Percentiles rank a stretch among this genome's conserved stretches.
These are phyloP conservation scores for Cucurbita maxima DNA, from an alignment of 306 rosid species.

Conservation along the genomic window DNA sequence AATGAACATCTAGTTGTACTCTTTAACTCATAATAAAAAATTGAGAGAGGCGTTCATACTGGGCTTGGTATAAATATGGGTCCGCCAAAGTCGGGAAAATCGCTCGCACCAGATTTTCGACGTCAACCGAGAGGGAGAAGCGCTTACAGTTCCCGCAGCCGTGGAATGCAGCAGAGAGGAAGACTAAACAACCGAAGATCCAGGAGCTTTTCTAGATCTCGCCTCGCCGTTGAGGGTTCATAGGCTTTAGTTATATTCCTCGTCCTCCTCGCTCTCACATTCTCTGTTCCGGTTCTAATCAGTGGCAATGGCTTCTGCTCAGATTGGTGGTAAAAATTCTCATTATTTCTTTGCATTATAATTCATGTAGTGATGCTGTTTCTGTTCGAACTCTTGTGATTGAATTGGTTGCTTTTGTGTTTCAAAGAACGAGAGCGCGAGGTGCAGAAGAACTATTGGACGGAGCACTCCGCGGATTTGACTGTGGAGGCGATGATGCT, in stretches of 20 bases:
- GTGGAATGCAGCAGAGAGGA: slow-evolving; percentile 67
- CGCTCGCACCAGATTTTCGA: not conserved
- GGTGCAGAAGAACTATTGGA: slow-evolving; percentile 69
- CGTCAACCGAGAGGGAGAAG: not conserved
- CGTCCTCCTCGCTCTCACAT: not conserved
- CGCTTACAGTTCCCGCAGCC: not conserved
- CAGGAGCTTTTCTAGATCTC: slow-evolving; percentile 72
- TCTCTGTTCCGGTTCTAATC: not conserved
- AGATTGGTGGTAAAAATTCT: slow-evolving; percentile 1
- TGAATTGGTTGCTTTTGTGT: slow-evolving; percentile 4
- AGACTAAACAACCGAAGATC: slow-evolving; percentile 52
- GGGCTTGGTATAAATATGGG: not conserved
- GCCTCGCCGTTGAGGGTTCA: slow-evolving; percentile 68
- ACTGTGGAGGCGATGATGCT: slow-evolving; percentile 96
- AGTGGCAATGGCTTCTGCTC: slow-evolving; percentile 8
- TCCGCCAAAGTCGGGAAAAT: not conserved
- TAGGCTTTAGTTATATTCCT: slow-evolving; percentile 3
- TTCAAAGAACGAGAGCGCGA: slow-evolving; percentile 39
- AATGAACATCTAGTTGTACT: no score
- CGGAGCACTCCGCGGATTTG: slow-evolving; percentile 48
- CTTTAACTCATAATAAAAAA: no score
- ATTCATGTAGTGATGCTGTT: not conserved
- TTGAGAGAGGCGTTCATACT: no score
- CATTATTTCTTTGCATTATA: not conserved
- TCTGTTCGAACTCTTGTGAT: not conserved